Evolutionary conservation across 2,329 filamentous ascomycete species (phyloP), one percentile per base, ranked within the genome.

Genomic region (Plectosphaerella cucumerina): DNA sequence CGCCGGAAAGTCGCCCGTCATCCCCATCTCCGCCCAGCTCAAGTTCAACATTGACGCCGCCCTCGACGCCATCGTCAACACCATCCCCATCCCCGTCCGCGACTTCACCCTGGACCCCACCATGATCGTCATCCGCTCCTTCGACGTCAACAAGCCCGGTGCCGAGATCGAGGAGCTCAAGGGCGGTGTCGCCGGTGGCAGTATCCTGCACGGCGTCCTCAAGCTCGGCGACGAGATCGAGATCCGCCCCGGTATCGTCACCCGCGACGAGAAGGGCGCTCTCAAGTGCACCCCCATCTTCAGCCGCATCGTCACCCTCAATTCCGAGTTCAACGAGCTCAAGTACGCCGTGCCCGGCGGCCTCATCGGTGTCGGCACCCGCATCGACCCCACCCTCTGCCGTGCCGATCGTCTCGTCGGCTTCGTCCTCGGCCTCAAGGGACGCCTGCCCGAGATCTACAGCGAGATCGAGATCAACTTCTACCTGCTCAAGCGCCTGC

Each of bases 41-140:
- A 97, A 97, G 80, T 95, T 97, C 85, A 99, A 99, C 79, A 96
- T 99, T 67, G 94, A 99, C 70, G 92, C 93, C 59, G 89, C 97
- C 73, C 95, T 95, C 75, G 93, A 99, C 74, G 86, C 91, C 63
- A 89, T 99, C 59, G 90, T 97, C 70, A 91, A 90, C 67, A 95
- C 90, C 64, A 97, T 99, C 62, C 94, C 94, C 22, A 87, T 97
- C 10, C 94, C 94, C 15, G 75, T 87, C 54, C 84, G 94, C 71
- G 92, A 97, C 71, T 97, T 99, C 77, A 85, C 85, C 60, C 84
- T 88, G 62, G 89, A 93, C 59, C 94, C 94, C 42, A 92, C 96
- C 75, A 97, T 99, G 90, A 99, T 99, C 65, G 87, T 99, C 67
- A 99, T 99, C 70, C 90, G 94, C 71, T 97, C 93, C 2, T 99